These are phyloP conservation scores for Ogataea methanolica DNA, from an alignment of 805 yeast genomes.

Conservation along the genomic window DNA sequence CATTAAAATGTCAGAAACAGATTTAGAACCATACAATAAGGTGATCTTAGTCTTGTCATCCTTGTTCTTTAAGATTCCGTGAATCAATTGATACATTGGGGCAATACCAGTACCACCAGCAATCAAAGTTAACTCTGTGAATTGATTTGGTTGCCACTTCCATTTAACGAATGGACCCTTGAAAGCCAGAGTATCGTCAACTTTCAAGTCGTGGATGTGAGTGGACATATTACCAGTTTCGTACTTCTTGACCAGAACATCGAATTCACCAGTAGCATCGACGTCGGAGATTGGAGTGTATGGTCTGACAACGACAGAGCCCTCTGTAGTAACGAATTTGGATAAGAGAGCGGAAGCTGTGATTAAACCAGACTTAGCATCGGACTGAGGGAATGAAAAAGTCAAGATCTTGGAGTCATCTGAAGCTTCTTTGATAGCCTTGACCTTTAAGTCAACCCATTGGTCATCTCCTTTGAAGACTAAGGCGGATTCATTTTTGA, in stretches of 20 bases:
- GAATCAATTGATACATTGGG: conserved; percentile 85
- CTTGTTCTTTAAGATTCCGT: conserved; percentile 72
- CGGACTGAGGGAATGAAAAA: conserved; percentile 63
- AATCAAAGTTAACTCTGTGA: conserved; percentile 70
- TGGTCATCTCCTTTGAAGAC: conserved; percentile 59
- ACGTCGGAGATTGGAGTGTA: conserved; percentile 81
- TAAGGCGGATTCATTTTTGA: conserved; percentile 31
- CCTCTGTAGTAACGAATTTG: conserved; percentile 79
- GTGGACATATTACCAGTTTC: conserved; percentile 85
- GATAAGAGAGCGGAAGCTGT: conserved; percentile 79
- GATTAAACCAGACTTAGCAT: conserved; percentile 68
- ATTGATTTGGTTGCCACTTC: conserved; percentile 85
- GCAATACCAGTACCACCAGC: conserved; percentile 93
- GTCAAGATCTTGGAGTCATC: conserved; percentile 63
- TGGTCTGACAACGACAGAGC: conserved; percentile 81
- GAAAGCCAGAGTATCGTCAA: conserved; percentile 78
- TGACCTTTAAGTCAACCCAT: conserved; percentile 66
- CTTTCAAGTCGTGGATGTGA: conserved; percentile 66
- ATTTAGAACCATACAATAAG: conserved; percentile 73
- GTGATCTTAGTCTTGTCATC: conserved; percentile 84
- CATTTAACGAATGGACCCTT: conserved; percentile 94
- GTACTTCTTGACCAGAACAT: conserved; percentile 80
- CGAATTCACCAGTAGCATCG: conserved; percentile 67
- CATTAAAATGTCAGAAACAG: conserved; percentile 76
- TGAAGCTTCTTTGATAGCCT: conserved; percentile 45